phyloP scores from a whole-genome alignment of 164 flowering plant genomes.

The Magnolia changhungtana region DNA sequence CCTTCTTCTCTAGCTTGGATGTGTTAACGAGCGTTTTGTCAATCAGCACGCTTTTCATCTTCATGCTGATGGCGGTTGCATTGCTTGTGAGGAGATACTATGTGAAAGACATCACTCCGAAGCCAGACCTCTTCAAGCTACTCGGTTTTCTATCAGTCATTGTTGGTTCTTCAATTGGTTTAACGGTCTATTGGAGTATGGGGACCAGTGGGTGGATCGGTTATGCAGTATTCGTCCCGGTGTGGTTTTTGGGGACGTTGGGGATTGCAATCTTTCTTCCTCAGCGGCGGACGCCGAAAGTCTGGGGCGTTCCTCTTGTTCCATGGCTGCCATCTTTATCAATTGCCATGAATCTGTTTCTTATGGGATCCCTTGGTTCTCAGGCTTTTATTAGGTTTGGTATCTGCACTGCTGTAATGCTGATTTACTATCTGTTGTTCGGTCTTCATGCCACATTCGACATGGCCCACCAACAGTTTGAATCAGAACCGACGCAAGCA shows the following conservation, averaged over 20 bases:
- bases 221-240: slow-evolving; percentile 29
- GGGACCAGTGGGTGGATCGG: slow-evolving; percentile 52
- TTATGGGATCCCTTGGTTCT: slow-evolving; percentile 69
- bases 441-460: slow-evolving; percentile 89
- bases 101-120: slow-evolving; percentile 41
- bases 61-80: slow-evolving; percentile 78
- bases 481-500: slow-evolving; percentile 5
- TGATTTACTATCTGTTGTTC: slow-evolving; percentile 63
- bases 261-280: slow-evolving; percentile 45
- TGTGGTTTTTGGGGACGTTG: slow-evolving; percentile 63
- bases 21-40: slow-evolving; percentile 67
- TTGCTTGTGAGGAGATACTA: slow-evolving; percentile 74
- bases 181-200: slow-evolving; percentile 41
- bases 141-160: slow-evolving; percentile 33
- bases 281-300: slow-evolving; percentile 44
- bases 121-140: slow-evolving; percentile 32
- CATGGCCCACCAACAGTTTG: slow-evolving; percentile 43
- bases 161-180: slow-evolving; percentile 48
- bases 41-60: slow-evolving; percentile 66
- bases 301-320: slow-evolving; percentile 81
- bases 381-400: slow-evolving; percentile 62
- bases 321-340: slow-evolving; percentile 89
- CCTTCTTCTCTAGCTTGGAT: slow-evolving; percentile 73
- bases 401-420: slow-evolving; percentile 62
- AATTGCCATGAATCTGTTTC: slow-evolving; percentile 65